phyloP scores from a whole-genome alignment of 768 basidiomycete genomes.

The Mycena metata region DNA sequence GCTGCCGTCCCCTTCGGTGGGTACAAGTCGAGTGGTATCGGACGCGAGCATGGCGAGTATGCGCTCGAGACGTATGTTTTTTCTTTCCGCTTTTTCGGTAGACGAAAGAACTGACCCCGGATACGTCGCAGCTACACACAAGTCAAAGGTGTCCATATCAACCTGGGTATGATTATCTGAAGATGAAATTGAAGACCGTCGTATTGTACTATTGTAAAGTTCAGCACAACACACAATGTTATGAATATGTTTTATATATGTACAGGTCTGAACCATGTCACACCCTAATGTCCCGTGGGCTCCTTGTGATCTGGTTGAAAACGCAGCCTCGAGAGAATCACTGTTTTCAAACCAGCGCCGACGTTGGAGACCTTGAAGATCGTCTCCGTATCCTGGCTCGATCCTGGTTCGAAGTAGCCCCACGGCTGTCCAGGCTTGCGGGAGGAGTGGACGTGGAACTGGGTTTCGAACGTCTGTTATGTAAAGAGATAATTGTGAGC shows the following conservation, averaged over 20 bases:
- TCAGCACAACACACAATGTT: not conserved
- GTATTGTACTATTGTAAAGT: conserved; percentile 2
- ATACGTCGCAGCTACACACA: conserved; percentile 65
- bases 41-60: conserved; percentile 85
- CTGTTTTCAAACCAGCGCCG: conserved; percentile 13
- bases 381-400: not conserved
- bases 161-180: conserved; percentile 52
- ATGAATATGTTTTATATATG: not conserved
- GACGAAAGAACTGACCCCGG: not conserved
- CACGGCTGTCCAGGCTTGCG: conserved; percentile 15
- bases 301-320: conserved; percentile 19
- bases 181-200: not conserved
- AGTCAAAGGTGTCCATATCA: conserved; percentile 79
- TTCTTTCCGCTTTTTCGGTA: not conserved
- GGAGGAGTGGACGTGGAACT: conserved; percentile 18
- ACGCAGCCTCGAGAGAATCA: conserved; percentile 28
- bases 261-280: too few relatives aligned
- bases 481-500: not conserved
- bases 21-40: conserved; percentile 87
- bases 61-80: conserved; percentile 69
- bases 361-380: conserved; percentile 15
- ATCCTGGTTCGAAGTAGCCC: conserved; percentile 21
- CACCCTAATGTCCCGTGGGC: conserved; percentile 11
- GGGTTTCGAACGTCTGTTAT: conserved; percentile 1
- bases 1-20: conserved; percentile 84